Conservation (phyloP, 768 basidiomycete species). For the Naganishia friedmannii region DNA sequence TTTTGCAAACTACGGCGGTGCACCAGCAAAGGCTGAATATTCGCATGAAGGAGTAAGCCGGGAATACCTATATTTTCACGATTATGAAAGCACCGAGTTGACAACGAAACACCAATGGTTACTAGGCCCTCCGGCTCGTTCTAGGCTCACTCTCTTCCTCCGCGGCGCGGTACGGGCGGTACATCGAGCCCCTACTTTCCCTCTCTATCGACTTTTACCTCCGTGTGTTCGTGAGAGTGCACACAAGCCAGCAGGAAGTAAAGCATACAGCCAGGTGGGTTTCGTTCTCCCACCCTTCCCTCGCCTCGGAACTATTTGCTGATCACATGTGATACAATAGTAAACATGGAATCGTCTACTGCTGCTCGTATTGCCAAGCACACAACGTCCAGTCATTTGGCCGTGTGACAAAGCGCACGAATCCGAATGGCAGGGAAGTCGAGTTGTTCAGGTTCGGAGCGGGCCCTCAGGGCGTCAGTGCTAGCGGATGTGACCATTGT, state of each 20-base stretch:
- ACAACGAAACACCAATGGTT: neutral
- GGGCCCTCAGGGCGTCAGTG: conserved; percentile 59
- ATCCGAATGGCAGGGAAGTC: conserved; percentile 57
- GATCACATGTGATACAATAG: conserved; percentile 54
- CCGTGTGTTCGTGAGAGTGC: conserved; percentile 78
- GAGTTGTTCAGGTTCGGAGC: conserved; percentile 67
- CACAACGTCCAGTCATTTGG: conserved; percentile 84
- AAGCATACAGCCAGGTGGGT: conserved; percentile 76
- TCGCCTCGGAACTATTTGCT: conserved; percentile 2
- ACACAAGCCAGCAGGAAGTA: conserved; percentile 71
- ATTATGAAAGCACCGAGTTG: neutral
- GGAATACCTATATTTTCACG: neutral
- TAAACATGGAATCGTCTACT: conserved; percentile 78
- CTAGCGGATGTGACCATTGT: conserved; percentile 70
- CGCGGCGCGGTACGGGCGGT: conserved; percentile 86
- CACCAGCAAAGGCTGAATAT: conserved; percentile 86
- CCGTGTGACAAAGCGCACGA: conserved; percentile 63
- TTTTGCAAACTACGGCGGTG: conserved; percentile 91
- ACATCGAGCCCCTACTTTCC: conserved; percentile 76
- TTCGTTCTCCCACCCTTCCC: neutral
- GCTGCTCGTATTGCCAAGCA: conserved; percentile 79
- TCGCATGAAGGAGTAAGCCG: conserved; percentile 80
- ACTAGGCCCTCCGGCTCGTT: conserved; percentile 86
- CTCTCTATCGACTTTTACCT: conserved; percentile 98
- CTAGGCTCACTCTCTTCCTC: conserved; percentile 78